Percentiles rank a stretch among this genome's conserved stretches.
Conservation (phyloP, 2,329 filamentous ascomycete species). For the Aspergillus luchuensis region DNA sequence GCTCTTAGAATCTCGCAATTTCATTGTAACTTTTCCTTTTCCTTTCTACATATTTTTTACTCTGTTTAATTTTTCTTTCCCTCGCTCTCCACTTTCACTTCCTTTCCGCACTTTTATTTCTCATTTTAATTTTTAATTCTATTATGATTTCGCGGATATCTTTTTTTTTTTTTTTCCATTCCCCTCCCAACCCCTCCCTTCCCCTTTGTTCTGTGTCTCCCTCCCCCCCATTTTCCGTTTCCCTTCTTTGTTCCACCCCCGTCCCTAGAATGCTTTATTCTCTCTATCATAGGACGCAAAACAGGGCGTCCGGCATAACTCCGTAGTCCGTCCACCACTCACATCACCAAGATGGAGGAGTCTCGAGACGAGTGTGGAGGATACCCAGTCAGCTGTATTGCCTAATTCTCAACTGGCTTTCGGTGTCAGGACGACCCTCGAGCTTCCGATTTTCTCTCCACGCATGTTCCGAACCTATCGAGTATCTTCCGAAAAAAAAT, state of each 20-base stretch:
- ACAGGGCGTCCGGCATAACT: background rate
- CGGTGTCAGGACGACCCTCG: background rate
- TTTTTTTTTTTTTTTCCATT: background rate
- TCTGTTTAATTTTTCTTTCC: too few relatives aligned
- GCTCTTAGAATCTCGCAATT: too few relatives aligned
- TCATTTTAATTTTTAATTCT: too few relatives aligned
- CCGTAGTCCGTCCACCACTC: background rate
- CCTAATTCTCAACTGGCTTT: background rate
- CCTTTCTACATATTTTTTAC: too few relatives aligned
- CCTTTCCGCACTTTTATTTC: too few relatives aligned
- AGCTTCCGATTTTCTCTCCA: background rate
- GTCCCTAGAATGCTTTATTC: background rate
- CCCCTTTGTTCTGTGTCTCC: background rate
- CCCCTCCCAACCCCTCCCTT: background rate
- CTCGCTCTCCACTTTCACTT: too few relatives aligned
- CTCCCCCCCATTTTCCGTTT: background rate
- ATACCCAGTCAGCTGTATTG: background rate
- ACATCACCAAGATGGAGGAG: background rate
- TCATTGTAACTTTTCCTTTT: too few relatives aligned
- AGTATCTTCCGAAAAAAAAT: background rate
- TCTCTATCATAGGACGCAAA: background rate
- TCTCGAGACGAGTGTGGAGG: background rate
- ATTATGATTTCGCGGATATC: too few relatives aligned
- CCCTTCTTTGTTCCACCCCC: background rate
- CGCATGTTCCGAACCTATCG: background rate